Evolutionary conservation across 108 stramenopile species (phyloP).

Genomic region (Mediolabrus comicus): DNA sequence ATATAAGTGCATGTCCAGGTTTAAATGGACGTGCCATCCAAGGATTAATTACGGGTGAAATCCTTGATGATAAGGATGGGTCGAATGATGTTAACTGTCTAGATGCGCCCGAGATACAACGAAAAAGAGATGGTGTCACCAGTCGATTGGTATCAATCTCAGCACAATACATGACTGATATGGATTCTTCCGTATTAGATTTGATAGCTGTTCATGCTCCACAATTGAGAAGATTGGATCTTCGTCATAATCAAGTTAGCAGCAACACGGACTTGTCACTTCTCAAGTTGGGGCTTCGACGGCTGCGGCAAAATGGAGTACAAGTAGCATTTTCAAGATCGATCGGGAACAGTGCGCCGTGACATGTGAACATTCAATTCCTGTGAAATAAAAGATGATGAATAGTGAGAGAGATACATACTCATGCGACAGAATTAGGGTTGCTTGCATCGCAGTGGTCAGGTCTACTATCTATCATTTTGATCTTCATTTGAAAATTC

Average conservation of each 20-base stretch:
- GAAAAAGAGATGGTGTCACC: not conserved
- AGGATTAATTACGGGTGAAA: slow-evolving; percentile 8
- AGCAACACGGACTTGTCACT: not conserved
- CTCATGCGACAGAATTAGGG: too few species aligned
- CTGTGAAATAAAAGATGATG: too few species aligned
- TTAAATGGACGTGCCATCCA: slow-evolving; percentile 12
- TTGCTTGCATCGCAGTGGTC: too few species aligned
- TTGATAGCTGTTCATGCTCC: slow-evolving; percentile 8
- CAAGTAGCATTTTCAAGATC: slow-evolving; percentile 7
- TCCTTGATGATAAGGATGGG: not conserved
- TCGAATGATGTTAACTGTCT: not conserved
- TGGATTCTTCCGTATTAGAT: slow-evolving; percentile 14
- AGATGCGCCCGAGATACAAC: not conserved
- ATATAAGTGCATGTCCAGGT: slow-evolving; percentile 18
- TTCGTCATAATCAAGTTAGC: slow-evolving; percentile 16
- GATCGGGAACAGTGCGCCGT: too few species aligned
- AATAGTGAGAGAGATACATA: too few species aligned
- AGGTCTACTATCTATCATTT: too few species aligned
- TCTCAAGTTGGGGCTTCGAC: slow-evolving; percentile 17
- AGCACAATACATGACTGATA: slow-evolving; percentile 13
- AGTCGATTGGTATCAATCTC: slow-evolving; percentile 22
- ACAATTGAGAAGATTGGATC: slow-evolving; percentile 17
- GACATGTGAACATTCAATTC: too few species aligned
- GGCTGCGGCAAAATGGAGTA: slow-evolving; percentile 16
- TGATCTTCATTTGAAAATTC: too few species aligned